Evolutionary conservation across 2,329 filamentous ascomycete species (phyloP).

Genomic region (Fusarium mangiferae): DNA sequence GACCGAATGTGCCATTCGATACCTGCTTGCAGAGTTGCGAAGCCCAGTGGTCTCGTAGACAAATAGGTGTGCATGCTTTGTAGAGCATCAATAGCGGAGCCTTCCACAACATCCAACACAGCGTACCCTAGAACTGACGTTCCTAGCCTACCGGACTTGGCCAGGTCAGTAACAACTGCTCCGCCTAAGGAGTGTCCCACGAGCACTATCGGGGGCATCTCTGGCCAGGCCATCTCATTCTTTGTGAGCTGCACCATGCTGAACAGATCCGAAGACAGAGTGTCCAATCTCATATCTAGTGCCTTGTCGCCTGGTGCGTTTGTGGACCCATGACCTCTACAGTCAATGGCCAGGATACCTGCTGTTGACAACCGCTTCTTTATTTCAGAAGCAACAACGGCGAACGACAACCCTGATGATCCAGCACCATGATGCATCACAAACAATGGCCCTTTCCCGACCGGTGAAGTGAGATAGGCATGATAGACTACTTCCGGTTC

Average conservation of each 20-base stretch:
- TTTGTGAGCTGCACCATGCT: slow-evolving; percentile 75
- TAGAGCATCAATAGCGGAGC: slow-evolving; percentile 93
- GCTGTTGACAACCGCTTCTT: slow-evolving; percentile 80
- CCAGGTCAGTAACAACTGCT: slow-evolving; percentile 87
- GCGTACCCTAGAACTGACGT: slow-evolving; percentile 81
- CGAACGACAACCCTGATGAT: slow-evolving; percentile 92
- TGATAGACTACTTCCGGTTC: slow-evolving; percentile 73
- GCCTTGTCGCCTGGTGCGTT: slow-evolving; percentile 53
- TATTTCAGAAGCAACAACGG: slow-evolving; percentile 80
- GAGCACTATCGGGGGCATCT: slow-evolving; percentile 79
- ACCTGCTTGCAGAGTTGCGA: slow-evolving; percentile 79
- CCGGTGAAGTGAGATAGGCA: slow-evolving; percentile 87
- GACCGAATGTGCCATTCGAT: slow-evolving; percentile 96
- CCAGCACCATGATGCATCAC: slow-evolving; percentile 96
- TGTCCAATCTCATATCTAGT: slow-evolving; percentile 76
- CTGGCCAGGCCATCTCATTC: slow-evolving; percentile 75
- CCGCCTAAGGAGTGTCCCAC: slow-evolving; percentile 95
- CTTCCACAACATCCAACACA: slow-evolving; percentile 94
- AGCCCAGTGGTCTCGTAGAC: slow-evolving; percentile 80
- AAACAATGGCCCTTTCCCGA: slow-evolving; percentile 80
- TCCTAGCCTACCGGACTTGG: slow-evolving; percentile 73
- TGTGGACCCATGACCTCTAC: slow-evolving; percentile 85
- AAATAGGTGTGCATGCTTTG: slow-evolving; percentile 95
- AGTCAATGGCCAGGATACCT: slow-evolving; percentile 86
- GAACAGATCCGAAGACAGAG: slow-evolving; percentile 78